phyloP scores from a whole-genome alignment of 352 stramenopile species.

The Phytophthora citrophthora region DNA sequence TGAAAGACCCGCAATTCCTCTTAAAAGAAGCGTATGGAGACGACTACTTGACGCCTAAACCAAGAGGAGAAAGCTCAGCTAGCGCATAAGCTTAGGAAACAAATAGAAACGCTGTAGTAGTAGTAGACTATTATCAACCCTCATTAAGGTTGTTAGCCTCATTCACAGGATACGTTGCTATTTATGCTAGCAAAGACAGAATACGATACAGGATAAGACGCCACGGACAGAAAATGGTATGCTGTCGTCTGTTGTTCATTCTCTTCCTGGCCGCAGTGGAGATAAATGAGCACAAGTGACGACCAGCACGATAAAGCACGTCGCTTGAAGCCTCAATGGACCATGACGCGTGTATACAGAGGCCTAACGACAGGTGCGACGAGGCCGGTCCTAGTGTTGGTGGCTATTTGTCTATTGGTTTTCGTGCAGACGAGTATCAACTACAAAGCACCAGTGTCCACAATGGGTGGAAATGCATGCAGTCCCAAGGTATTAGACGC shows the following conservation, averaged over 20 bases:
- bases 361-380: neutral
- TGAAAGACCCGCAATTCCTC: conserved; percentile 39
- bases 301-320: neutral
- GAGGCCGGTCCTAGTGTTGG: conserved; percentile 5
- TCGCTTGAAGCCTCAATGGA: neutral
- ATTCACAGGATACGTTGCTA: neutral
- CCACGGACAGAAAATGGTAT: conserved; percentile 9
- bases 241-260: conserved; percentile 6
- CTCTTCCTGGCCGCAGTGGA: neutral
- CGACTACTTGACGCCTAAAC: conserved; percentile 37
- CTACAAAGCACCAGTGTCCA: conserved; percentile 1
- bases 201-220: no score
- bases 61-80: neutral
- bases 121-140: neutral
- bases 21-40: conserved; percentile 38
- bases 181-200: no score
- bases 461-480: neutral
- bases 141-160: neutral
- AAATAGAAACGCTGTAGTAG: conserved; percentile 13
- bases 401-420: conserved; percentile 5
- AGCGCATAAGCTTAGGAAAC: conserved; percentile 1
- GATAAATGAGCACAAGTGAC: conserved; percentile 2
- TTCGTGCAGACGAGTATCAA: conserved; percentile 8
- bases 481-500: conserved; percentile 13
- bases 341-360: neutral